Percentiles rank a stretch among this genome's conserved stretches.
Evolutionary conservation across 768 basidiomycete species (phyloP).

Genomic region (Boletus sensibilis): DNA sequence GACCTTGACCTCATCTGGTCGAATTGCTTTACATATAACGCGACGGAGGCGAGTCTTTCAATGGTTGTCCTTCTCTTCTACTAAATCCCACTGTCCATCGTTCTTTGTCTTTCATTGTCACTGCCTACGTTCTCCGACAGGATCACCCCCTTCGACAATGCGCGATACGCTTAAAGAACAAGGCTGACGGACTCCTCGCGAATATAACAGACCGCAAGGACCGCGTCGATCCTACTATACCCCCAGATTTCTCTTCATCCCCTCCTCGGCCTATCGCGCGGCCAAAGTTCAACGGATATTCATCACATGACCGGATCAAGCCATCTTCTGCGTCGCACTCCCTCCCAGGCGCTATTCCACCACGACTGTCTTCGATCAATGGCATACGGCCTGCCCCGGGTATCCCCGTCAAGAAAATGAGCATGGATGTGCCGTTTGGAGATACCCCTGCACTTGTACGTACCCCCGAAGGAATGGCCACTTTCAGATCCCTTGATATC

Average conservation of each 20-base stretch:
- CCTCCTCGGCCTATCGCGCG: conserved; percentile 35
- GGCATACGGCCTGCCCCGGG: conserved; percentile 15
- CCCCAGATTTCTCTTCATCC: conserved; percentile 41
- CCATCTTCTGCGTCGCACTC: conserved; percentile 26
- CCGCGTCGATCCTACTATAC: conserved; percentile 67
- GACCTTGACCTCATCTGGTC: conserved; percentile 97
- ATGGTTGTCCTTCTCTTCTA: background rate
- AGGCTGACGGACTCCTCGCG: conserved; percentile 82
- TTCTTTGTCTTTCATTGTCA: conserved; percentile 1
- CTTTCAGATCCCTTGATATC: conserved; percentile 59
- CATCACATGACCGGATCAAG: conserved; percentile 24
- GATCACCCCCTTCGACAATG: conserved; percentile 85
- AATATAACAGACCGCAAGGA: conserved; percentile 90
- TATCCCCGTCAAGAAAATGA: conserved; percentile 12
- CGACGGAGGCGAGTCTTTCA: conserved; percentile 69
- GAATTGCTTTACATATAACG: conserved; percentile 92
- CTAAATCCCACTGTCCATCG: background rate
- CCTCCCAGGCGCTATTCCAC: background rate
- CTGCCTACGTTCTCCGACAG: conserved; percentile 37
- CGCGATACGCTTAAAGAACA: conserved; percentile 75
- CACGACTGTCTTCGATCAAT: conserved; percentile 15
- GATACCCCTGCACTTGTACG: conserved; percentile 70
- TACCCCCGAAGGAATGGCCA: conserved; percentile 70
- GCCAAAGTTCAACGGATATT: conserved; percentile 44
- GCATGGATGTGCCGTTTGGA: conserved; percentile 51